These are phyloP conservation scores for Irpex lacteus DNA, from an alignment of 1,284 basidiomycete genomes.

Conservation along the genomic window DNA sequence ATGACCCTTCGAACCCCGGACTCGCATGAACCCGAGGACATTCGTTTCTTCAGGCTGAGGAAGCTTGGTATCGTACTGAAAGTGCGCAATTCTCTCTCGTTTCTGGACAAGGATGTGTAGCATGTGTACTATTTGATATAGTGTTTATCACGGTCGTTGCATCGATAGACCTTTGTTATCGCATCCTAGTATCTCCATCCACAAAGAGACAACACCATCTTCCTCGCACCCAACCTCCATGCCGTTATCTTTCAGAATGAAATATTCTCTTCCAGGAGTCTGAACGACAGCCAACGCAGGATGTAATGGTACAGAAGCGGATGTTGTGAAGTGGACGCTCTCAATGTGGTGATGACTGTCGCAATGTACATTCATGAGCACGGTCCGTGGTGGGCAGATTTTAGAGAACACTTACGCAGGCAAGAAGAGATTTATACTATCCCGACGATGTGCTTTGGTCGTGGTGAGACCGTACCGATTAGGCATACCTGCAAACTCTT, in stretches of 20 bases:
- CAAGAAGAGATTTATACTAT: constrained; percentile 53
- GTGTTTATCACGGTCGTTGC: background rate
- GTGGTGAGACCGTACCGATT: constrained; percentile 13
- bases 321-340: constrained; percentile 59
- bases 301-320: constrained; percentile 45
- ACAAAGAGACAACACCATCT: constrained; percentile 58
- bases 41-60: no score
- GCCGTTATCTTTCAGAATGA: constrained; percentile 66
- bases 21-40: no score
- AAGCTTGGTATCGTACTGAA: no score
- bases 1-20: no score
- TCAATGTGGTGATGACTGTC: constrained; percentile 72
- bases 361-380: constrained; percentile 1
- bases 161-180: constrained; percentile 20
- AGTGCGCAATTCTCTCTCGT: no score
- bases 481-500: constrained; percentile 55
- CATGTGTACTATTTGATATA: background rate
- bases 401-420: constrained; percentile 45
- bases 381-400: background rate
- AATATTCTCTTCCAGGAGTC: constrained; percentile 64
- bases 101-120: no score
- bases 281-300: constrained; percentile 62
- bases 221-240: constrained; percentile 76
- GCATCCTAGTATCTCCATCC: constrained; percentile 61
- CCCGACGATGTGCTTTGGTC: constrained; percentile 15